phyloP scores from a whole-genome alignment of 1,284 basidiomycete species.

The Ceratobasidium sp. region DNA sequence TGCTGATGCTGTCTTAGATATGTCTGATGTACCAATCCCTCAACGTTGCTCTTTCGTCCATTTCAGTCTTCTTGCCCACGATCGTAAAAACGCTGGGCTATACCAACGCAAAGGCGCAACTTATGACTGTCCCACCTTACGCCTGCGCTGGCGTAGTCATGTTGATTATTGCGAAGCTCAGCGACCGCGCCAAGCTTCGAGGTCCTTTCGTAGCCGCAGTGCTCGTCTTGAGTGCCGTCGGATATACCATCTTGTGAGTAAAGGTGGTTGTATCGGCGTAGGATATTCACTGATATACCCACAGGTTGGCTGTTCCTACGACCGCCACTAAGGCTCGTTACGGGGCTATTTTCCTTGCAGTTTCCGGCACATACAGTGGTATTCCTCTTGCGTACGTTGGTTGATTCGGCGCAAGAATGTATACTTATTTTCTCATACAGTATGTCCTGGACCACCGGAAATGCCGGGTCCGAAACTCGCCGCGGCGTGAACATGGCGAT shows the following conservation, averaged over 20 bases:
- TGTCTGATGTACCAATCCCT: slow-evolving; percentile 37
- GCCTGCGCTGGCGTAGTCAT: slow-evolving; percentile 55
- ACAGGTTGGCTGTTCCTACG: slow-evolving; percentile 53
- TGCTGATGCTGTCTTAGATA: background rate
- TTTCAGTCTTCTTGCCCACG: slow-evolving; percentile 34
- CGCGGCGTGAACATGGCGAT: slow-evolving; percentile 53
- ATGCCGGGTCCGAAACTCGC: slow-evolving; percentile 51
- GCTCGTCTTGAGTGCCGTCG: slow-evolving; percentile 52
- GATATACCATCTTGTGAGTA: slow-evolving; percentile 51
- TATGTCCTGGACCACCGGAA: slow-evolving; percentile 49
- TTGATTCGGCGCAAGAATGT: slow-evolving; percentile 44
- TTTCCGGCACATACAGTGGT: slow-evolving; percentile 26
- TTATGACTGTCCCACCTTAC: slow-evolving; percentile 56
- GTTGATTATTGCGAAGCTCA: slow-evolving; percentile 52
- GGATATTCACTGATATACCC: slow-evolving; percentile 47
- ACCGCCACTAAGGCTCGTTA: slow-evolving; percentile 48
- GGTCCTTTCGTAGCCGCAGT: slow-evolving; percentile 49
- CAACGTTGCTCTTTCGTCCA: slow-evolving; percentile 38
- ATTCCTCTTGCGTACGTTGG: slow-evolving; percentile 10
- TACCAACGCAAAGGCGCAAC: slow-evolving; percentile 53
- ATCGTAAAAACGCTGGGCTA: slow-evolving; percentile 50
- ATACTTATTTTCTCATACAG: slow-evolving; percentile 50
- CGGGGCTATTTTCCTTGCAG: slow-evolving; percentile 18
- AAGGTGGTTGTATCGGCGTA: slow-evolving; percentile 44
- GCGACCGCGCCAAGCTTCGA: slow-evolving; percentile 52